Evolutionary conservation across 768 basidiomycete species (phyloP).

Genomic region (Kwoniella newhampshirensis): DNA sequence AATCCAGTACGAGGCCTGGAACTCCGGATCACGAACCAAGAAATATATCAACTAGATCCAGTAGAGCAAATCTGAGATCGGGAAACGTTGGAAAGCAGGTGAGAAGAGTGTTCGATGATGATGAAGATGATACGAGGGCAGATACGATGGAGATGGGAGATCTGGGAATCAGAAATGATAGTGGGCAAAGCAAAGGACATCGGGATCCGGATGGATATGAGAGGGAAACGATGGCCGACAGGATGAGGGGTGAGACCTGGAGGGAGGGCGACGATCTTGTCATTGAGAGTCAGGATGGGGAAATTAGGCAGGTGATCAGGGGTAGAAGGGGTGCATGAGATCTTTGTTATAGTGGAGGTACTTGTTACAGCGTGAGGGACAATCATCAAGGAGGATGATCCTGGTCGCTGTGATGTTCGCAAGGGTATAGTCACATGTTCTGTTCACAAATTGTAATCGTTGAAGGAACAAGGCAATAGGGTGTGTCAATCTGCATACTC

Average conservation of each 20-base stretch:
- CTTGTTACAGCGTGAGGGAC: too few species aligned
- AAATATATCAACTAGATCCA: conserved; percentile 2
- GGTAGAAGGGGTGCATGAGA: too few species aligned
- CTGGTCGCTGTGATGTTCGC: conserved; percentile 12
- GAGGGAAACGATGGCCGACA: not conserved
- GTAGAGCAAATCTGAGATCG: not conserved
- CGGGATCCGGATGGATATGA: not conserved
- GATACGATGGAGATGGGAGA: not conserved
- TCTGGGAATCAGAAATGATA: too few species aligned
- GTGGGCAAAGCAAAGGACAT: not conserved
- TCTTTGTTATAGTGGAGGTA: too few species aligned
- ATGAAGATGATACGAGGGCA: not conserved
- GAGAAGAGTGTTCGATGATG: too few species aligned
- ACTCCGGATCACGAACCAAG: not conserved
- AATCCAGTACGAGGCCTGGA: not conserved
- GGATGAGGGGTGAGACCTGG: conserved; percentile 6
- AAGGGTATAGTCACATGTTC: too few species aligned
- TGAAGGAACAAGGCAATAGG: too few species aligned
- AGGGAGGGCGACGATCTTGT: conserved; percentile 13
- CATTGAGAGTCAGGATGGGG: conserved; percentile 15
- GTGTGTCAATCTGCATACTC: too few species aligned
- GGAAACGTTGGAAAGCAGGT: not conserved
- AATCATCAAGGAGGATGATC: conserved; percentile 9
- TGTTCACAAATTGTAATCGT: too few species aligned
- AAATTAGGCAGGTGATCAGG: conserved; percentile 6